Evolutionary conservation across 139 green algal genomes (phyloP).

Genomic region (Spirogloea muscicola): DNA sequence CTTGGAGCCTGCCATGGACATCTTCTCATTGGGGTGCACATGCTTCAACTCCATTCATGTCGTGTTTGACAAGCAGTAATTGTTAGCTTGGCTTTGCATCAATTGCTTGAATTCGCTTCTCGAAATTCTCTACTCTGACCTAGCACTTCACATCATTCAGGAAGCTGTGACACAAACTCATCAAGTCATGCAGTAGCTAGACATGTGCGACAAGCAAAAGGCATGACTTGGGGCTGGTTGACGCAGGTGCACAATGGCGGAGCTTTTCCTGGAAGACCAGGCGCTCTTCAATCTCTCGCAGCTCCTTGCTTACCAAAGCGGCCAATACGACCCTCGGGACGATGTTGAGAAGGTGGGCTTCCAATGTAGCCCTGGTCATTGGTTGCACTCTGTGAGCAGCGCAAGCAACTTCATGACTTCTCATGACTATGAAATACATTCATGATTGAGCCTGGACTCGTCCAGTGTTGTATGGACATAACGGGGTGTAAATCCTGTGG

Average conservation of each 20-base stretch:
- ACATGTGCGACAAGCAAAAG: too few species aligned
- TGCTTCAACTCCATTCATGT: background rate
- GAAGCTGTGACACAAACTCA: too few species aligned
- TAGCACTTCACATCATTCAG: background rate
- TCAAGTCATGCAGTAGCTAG: too few species aligned
- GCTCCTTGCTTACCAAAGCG: conserved; percentile 68
- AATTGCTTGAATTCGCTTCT: background rate
- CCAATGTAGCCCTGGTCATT: too few species aligned
- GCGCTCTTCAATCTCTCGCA: conserved; percentile 72
- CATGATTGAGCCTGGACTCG: too few species aligned
- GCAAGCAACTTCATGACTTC: too few species aligned
- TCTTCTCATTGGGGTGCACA: conserved; percentile 76
- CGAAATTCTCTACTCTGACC: background rate
- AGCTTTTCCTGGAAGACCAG: conserved; percentile 86
- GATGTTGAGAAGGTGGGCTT: conserved; percentile 30
- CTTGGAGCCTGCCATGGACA: conserved; percentile 65
- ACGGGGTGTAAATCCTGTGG: too few species aligned
- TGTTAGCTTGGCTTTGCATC: background rate
- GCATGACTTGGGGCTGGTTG: background rate
- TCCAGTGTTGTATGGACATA: too few species aligned
- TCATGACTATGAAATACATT: too few species aligned
- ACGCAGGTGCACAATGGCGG: conserved; percentile 80
- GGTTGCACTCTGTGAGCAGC: too few species aligned
- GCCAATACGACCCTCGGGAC: conserved; percentile 47
- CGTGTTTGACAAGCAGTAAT: background rate